These are phyloP conservation scores for Ustilago lituana DNA, from an alignment of 1,284 basidiomycete species.

Conservation along the genomic window DNA sequence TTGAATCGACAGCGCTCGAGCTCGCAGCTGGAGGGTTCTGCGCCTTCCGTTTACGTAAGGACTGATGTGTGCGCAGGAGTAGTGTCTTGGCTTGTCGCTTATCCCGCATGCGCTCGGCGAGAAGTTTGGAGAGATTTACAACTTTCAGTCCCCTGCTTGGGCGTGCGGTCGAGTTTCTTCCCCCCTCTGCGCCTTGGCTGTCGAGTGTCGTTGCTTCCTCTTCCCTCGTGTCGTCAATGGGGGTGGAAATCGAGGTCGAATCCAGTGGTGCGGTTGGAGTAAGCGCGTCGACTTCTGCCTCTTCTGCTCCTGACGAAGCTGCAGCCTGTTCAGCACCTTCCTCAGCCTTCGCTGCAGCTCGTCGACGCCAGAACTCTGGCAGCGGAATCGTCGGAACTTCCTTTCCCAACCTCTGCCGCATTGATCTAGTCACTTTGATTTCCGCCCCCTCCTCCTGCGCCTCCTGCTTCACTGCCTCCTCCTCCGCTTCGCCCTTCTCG, in stretches of 20 bases:
- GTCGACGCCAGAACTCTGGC: slow-evolving; percentile 26
- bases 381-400: slow-evolving; percentile 26
- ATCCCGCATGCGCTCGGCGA: slow-evolving; percentile 27
- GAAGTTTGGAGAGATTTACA: slow-evolving; percentile 25
- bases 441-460: not conserved
- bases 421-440: slow-evolving; percentile 28
- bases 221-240: too few relatives aligned
- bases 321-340: not conserved
- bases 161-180: not conserved
- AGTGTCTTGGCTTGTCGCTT: slow-evolving; percentile 30
- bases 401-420: slow-evolving; percentile 10
- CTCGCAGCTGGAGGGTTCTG: too few relatives aligned
- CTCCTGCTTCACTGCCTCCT: not conserved
- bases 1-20: too few relatives aligned
- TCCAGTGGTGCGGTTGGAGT: not conserved
- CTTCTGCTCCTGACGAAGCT: not conserved
- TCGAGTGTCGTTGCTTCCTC: not conserved
- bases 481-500: not conserved
- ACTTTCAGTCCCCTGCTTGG: not conserved
- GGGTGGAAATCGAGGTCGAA: not conserved
- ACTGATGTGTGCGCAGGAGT: slow-evolving; percentile 33
- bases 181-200: too few relatives aligned
- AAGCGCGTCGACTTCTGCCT: not conserved
- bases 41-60: slow-evolving; percentile 17
- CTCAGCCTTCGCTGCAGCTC: not conserved